phyloP scores from a whole-genome alignment of 129 eudicot species.

The Ambrosia artemisiifolia region DNA sequence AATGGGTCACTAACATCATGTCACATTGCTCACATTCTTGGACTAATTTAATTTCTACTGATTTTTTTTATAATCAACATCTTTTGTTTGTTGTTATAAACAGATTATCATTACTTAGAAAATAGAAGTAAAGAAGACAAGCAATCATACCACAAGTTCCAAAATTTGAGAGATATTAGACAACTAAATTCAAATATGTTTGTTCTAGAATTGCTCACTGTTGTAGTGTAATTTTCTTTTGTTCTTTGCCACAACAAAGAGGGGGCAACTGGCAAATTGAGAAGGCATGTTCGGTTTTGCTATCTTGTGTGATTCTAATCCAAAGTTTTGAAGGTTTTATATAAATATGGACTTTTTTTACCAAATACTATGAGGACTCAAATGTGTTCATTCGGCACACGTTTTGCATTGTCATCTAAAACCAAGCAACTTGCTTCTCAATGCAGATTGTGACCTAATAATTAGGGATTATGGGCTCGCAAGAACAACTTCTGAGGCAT shows the following conservation, averaged over 20 bases:
- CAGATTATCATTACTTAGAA: no score
- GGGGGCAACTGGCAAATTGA: neutral
- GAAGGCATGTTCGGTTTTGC: neutral
- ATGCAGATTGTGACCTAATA: conserved; percentile 53
- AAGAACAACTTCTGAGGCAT: conserved; percentile 65
- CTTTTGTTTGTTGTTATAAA: no score
- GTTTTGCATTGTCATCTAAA: conserved; percentile 58
- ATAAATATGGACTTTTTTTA: conserved; percentile 14
- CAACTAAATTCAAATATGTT: neutral
- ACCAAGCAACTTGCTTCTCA: conserved; percentile 54
- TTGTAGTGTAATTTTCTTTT: neutral
- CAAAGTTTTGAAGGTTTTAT: neutral
- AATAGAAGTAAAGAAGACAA: no score
- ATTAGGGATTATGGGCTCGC: conserved; percentile 63
- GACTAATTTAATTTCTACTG: neutral
- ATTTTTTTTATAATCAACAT: neutral
- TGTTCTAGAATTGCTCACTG: neutral
- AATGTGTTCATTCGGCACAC: conserved; percentile 55
- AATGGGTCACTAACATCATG: no score
- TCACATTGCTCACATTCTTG: neutral
- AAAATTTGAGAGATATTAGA: neutral
- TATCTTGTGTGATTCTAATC: neutral
- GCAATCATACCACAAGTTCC: no score
- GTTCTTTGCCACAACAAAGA: neutral
- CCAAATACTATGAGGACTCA: conserved; percentile 41